A percentile compares a stretch with the other conserved stretches of the same genome.
phyloP scores from a whole-genome alignment of 371 early-diverging fungal species.

The Saksenaea vasiformis region DNA sequence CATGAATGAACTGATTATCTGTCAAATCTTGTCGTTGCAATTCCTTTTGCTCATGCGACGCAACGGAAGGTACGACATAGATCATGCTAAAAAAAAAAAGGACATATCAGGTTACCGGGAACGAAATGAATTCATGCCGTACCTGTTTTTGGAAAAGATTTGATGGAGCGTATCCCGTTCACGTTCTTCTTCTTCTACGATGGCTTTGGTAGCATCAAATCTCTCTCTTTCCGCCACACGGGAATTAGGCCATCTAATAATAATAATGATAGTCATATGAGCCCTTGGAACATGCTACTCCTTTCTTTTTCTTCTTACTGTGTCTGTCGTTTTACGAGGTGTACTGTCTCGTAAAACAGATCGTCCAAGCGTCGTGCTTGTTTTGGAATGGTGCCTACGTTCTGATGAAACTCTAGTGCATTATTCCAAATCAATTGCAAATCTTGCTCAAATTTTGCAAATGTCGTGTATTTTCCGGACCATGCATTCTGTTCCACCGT shows the following conservation, averaged over 20 bases:
- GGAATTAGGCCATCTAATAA: neutral
- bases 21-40: slow-evolving; percentile 28
- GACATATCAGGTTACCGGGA: neutral
- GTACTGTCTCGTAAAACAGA: slow-evolving; percentile 39
- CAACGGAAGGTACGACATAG: slow-evolving; percentile 43
- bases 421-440: slow-evolving; percentile 48
- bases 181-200: neutral
- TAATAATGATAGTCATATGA: neutral
- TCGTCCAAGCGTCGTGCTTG: slow-evolving; percentile 39
- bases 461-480: slow-evolving; percentile 42
- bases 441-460: slow-evolving; percentile 47
- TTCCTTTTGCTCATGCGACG: slow-evolving; percentile 40
- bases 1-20: slow-evolving; percentile 33
- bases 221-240: neutral
- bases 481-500: slow-evolving; percentile 47
- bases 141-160: neutral
- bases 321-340: slow-evolving; percentile 34
- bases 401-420: slow-evolving; percentile 40
- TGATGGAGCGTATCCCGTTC: neutral
- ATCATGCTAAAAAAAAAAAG: slow-evolving; percentile 25
- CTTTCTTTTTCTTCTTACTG: no score
- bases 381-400: slow-evolving; percentile 38
- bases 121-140: neutral
- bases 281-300: no score
- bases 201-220: neutral